Percentiles rank a stretch among this genome's conserved stretches.
Evolutionary conservation across 2,329 filamentous ascomycete species (phyloP).

Genomic region (Stachybotrys echinatus): DNA sequence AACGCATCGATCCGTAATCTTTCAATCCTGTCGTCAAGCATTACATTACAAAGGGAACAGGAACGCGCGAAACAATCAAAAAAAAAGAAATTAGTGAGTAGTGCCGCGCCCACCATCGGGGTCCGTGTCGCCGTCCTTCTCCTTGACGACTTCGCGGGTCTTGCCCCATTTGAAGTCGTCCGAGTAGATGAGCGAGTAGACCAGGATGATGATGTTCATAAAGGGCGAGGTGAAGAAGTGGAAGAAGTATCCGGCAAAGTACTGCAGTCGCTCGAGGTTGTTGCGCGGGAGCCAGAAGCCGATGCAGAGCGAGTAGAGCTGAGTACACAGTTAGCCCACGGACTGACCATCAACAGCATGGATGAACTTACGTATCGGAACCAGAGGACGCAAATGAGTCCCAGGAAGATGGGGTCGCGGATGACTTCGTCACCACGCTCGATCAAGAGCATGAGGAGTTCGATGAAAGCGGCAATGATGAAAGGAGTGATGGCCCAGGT

Average conservation of each 20-base stretch:
- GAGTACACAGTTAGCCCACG: conserved; percentile 8
- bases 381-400: conserved; percentile 29
- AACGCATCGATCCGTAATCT: not conserved
- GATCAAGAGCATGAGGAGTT: conserved; percentile 29
- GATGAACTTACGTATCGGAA: conserved; percentile 33
- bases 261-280: conserved; percentile 29
- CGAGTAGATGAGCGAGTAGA: conserved; percentile 35
- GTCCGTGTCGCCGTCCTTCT: conserved; percentile 18
- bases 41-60: no score
- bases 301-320: conserved; percentile 36
- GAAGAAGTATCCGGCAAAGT: conserved; percentile 31
- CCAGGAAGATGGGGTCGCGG: conserved; percentile 27
- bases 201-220: conserved; percentile 35
- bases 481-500: conserved; percentile 42
- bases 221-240: conserved; percentile 33
- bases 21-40: not conserved
- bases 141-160: conserved; percentile 31
- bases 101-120: conserved; percentile 18
- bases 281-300: conserved; percentile 36
- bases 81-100: conserved; percentile 4
- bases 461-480: conserved; percentile 32
- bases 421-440: conserved; percentile 25
- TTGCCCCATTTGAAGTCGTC: conserved; percentile 43
- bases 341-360: not conserved
- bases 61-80: no score